Evolutionary conservation across 1,284 basidiomycete genomes (phyloP).

Genomic region (Leccinum fallax): DNA sequence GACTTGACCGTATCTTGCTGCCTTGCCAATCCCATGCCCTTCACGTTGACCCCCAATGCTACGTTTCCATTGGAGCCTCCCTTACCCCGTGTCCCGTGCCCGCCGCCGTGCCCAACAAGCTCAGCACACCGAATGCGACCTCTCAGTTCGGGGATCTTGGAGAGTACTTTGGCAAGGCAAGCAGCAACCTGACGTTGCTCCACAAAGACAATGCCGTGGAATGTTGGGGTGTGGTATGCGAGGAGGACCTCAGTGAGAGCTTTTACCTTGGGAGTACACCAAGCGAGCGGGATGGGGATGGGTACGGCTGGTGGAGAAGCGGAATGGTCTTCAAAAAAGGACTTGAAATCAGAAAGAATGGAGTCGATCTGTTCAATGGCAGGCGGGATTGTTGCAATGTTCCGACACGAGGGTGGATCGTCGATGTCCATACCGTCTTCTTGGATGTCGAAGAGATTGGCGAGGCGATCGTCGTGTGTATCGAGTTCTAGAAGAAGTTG

Average conservation of each 20-base stretch:
- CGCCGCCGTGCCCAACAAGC: conserved; percentile 68
- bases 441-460: conserved; percentile 15
- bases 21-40: conserved; percentile 52
- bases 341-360: conserved; percentile 52
- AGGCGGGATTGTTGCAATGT: conserved; percentile 32
- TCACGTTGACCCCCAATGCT: conserved; percentile 32
- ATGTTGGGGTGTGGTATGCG: conserved; percentile 53
- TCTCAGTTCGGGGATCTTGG: conserved; percentile 56
- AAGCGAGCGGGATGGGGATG: conserved; percentile 48
- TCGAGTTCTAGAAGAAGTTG: conserved; percentile 39
- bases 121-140: conserved; percentile 61
- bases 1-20: conserved; percentile 61
- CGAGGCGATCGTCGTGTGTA: conserved; percentile 11
- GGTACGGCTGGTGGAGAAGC: conserved; percentile 37
- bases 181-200: conserved; percentile 78
- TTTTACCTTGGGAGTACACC: conserved; percentile 74
- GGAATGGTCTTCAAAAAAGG: conserved; percentile 48
- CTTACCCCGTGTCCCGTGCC: conserved; percentile 33
- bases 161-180: conserved; percentile 66
- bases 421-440: conserved; percentile 34
- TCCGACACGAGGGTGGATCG: conserved; percentile 11
- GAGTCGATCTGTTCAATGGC: conserved; percentile 49
- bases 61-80: conserved; percentile 11
- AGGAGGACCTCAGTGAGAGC: conserved; percentile 61
- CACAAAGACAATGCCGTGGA: conserved; percentile 84